phyloP scores from a whole-genome alignment of 129 eudicot genomes.

The Cynara cardunculus region DNA sequence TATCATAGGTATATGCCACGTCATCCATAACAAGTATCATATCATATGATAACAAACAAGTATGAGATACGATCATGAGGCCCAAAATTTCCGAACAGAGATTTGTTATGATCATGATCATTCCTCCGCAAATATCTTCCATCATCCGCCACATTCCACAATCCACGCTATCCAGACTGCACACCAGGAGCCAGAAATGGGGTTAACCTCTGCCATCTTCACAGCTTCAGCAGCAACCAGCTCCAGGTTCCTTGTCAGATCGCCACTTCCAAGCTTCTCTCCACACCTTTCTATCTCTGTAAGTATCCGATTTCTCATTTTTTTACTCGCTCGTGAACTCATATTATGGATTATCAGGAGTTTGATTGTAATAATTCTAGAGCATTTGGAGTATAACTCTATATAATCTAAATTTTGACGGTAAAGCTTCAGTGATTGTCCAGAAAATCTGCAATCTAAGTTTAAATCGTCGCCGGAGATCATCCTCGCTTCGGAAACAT shows the following conservation, averaged over 20 bases:
- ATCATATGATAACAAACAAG: not conserved
- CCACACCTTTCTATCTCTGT: slow-evolving; percentile 18
- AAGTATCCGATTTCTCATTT: slow-evolving; percentile 24
- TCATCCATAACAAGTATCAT: not conserved
- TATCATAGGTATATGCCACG: not conserved
- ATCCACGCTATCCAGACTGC: not conserved
- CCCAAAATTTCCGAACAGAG: slow-evolving; percentile 21
- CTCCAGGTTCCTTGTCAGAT: slow-evolving; percentile 15
- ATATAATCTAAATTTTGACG: slow-evolving; percentile 43
- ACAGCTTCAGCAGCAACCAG: slow-evolving; percentile 24
- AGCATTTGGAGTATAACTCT: not conserved
- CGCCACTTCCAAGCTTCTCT: slow-evolving; percentile 16
- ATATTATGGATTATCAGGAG: not conserved
- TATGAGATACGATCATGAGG: slow-evolving; percentile 24
- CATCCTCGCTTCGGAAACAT: slow-evolving; percentile 15
- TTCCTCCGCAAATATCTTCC: slow-evolving; percentile 23
- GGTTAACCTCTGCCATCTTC: slow-evolving; percentile 23
- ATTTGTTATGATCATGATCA: slow-evolving; percentile 13
- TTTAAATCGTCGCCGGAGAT: slow-evolving; percentile 14
- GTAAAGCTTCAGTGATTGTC: slow-evolving; percentile 58
- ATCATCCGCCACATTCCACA: slow-evolving; percentile 5
- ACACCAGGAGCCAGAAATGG: slow-evolving; percentile 20
- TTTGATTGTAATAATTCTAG: not conserved
- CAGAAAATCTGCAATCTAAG: slow-evolving; percentile 55
- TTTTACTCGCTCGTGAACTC: not conserved